Base-by-base conservation (phyloP, 768 basidiomycete species). In the Lanmaoa pseudosensibilis region DNA sequence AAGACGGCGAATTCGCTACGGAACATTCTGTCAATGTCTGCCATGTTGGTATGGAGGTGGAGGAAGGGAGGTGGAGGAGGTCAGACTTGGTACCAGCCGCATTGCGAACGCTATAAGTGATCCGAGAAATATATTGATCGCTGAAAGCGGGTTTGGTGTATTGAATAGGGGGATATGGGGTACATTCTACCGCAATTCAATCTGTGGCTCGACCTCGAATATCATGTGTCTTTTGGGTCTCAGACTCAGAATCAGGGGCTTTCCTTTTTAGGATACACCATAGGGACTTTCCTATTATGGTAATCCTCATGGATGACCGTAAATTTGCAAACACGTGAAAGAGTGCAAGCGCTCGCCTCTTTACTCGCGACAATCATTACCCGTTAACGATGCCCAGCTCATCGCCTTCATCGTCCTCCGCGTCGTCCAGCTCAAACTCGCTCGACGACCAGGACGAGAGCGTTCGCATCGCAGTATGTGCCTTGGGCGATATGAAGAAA, bases 401-500 rank as follows among this genome's bases (percentile, higher is more conserved):
- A 3, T 48, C 61, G 11, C 45, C 64, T 3, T 45, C 66, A 1
- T 41, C 69, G 27, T 58, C 64, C 8, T 38, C 60, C 15, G 34
- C 47, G 39, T 43, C 61, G 3, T 44, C 57, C 10, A 50, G 49
- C n/a, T 46, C 49, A 15, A 34, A 36, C 15, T 15, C 66, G 2
- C 73, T 82, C 62, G 78, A 79, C 49, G 76, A n/a, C n/a, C n/a
- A 78, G 54, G 89, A 90, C 60, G 90, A 90, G 71, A 85, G 83
- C 63, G 88, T 91, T 0, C 80, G 84, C 50, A 92, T 92, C 67
- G 92, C 91, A 21, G 84, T 90, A 13, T 74, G 80, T 37, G 91
- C 90, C 1, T 78, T 93, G 16, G 90, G 80, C 27, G 87, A 89
- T 65, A 92, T 92, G 91, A 79, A 87, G 52, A 86, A 80, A 50